These are phyloP conservation scores for Haematococcus sp. DNA, from an alignment of 139 green algal species.

Conservation along the genomic window DNA sequence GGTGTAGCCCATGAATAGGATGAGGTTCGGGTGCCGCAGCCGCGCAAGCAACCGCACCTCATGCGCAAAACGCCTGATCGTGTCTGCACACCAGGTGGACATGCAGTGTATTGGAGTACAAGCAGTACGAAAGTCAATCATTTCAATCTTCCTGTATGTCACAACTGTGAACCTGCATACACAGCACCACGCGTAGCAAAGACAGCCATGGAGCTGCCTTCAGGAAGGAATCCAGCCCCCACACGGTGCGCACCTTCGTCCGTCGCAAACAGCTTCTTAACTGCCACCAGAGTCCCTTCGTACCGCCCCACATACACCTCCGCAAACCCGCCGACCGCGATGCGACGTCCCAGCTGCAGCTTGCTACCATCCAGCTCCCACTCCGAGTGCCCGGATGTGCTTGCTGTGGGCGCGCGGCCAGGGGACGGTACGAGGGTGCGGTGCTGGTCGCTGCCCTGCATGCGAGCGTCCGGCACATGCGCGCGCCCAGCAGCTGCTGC, in stretches of 20 bases:
- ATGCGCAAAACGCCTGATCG: constrained; percentile 40
- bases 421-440: not conserved
- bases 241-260: constrained; percentile 23
- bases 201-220: too few species aligned
- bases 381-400: constrained; percentile 6
- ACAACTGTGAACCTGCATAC: not conserved
- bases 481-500: not conserved
- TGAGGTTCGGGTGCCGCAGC: constrained; percentile 62
- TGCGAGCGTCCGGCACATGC: not conserved
- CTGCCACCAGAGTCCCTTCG: constrained; percentile 62
- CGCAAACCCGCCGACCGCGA: constrained; percentile 61
- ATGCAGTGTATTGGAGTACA: not conserved
- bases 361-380: constrained; percentile 54
- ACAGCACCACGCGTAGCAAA: not conserved
- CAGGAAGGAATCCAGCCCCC: not conserved
- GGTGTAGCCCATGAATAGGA: constrained; percentile 66
- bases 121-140: not conserved
- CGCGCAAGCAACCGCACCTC: constrained; percentile 51
- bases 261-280: constrained; percentile 61
- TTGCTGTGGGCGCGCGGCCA: not conserved
- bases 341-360: constrained; percentile 35
- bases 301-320: constrained; percentile 70
- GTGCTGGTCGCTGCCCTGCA: not conserved
- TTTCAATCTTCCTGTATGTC: not conserved
- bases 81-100: constrained; percentile 10